Evolutionary conservation across 371 early-diverging fungal species (phyloP).

Genomic region (Blakeslea trispora): DNA sequence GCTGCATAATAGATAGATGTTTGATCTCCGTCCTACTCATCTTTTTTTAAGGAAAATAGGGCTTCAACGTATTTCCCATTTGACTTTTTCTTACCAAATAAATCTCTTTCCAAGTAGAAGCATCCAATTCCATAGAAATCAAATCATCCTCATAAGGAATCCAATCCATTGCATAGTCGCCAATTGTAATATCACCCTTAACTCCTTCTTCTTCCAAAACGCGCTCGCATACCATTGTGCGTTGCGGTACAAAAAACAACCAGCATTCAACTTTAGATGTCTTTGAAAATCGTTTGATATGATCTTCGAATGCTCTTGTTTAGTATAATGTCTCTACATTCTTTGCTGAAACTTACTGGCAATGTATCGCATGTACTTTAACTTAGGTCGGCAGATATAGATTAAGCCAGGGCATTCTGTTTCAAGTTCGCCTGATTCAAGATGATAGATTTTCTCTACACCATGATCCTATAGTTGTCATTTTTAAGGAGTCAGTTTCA

Average conservation of each 20-base stretch:
- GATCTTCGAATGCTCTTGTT: conserved; percentile 28
- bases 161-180: conserved; percentile 87
- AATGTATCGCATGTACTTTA: conserved; percentile 78
- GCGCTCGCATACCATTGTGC: conserved; percentile 85
- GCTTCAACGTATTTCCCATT: background rate
- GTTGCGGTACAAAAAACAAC: conserved; percentile 88
- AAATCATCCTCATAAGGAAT: conserved; percentile 91
- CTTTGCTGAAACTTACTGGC: conserved; percentile 59
- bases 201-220: conserved; percentile 91
- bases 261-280: conserved; percentile 51
- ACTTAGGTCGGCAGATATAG: conserved; percentile 81
- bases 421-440: conserved; percentile 64
- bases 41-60: background rate
- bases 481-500: no score
- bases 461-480: conserved; percentile 92
- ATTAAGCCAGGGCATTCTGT: conserved; percentile 75
- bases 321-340: background rate
- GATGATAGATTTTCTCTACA: conserved; percentile 88
- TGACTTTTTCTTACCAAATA: conserved; percentile 62
- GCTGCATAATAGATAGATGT: conserved; percentile 80
- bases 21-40: conserved; percentile 77
- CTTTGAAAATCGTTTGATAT: conserved; percentile 42
- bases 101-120: conserved; percentile 76
- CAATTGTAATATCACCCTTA: conserved; percentile 81
- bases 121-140: conserved; percentile 85